Conservation (phyloP, 1,284 basidiomycete species). For the Albatrellus sp. region DNA sequence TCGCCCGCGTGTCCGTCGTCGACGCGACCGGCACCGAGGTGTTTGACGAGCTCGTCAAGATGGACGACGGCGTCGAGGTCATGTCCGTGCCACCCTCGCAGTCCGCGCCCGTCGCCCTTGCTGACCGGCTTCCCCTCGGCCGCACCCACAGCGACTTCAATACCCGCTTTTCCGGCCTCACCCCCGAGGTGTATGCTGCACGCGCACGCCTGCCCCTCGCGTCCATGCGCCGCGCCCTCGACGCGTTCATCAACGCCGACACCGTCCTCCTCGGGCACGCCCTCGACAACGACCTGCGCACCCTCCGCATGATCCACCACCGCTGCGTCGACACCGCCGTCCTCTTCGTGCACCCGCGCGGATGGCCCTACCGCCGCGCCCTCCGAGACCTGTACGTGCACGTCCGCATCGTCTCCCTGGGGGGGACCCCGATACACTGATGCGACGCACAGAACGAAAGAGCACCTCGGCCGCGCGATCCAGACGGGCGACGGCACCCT, state of each 20-base stretch:
- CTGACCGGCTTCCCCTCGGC: too few species aligned
- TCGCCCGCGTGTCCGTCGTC: constrained; percentile 81
- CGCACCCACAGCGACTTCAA: constrained; percentile 62
- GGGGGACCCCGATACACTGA: not conserved
- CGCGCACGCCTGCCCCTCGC: constrained; percentile 54
- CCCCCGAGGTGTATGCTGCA: constrained; percentile 38
- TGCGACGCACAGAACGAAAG: constrained; percentile 44
- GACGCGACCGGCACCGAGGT: constrained; percentile 61
- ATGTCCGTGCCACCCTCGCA: constrained; percentile 68
- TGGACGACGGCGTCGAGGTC: constrained; percentile 66
- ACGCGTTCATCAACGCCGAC: constrained; percentile 57
- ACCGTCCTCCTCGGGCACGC: constrained; percentile 81
- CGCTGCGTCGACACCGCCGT: constrained; percentile 76
- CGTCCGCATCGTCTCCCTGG: not conserved
- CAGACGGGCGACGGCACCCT: constrained; percentile 60
- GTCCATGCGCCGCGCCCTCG: constrained; percentile 54
- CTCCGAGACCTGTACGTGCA: constrained; percentile 63
- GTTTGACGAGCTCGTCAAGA: constrained; percentile 74
- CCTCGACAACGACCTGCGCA: constrained; percentile 84
- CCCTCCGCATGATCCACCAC: constrained; percentile 74
- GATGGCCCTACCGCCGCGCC: constrained; percentile 68
- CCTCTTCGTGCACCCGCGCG: constrained; percentile 73
- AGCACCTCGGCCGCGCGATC: constrained; percentile 65
- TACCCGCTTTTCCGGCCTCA: constrained; percentile 84
- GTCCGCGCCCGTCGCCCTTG: too few species aligned